Evolutionary conservation across 805 yeast species (phyloP), one percentile per base, ranked within the genome.

Genomic region (Soucietia sequanensis): DNA sequence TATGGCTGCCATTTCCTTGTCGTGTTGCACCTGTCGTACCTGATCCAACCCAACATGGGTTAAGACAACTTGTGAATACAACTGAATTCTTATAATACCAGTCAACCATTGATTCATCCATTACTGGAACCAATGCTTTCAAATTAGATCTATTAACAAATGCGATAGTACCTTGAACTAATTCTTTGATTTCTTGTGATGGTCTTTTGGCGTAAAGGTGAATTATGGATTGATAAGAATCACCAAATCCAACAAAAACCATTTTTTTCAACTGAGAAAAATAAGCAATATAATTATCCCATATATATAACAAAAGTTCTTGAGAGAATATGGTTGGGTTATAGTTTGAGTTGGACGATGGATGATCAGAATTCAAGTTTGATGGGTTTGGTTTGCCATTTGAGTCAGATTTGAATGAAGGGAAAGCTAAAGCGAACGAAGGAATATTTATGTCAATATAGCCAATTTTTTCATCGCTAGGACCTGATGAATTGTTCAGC

Each of bases 31-130:
- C 58, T 21, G 64, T 60, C 8, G 71, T 68, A 22, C 49, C 47
- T 14, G 58, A 44, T 2, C 65, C 64, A 18, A 80, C 82, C 97
- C 97, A 91, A 45, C 93, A 84, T 5, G 84, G 69, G 57, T 93
- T 95, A 39, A 72, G 73, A 34, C 70, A 64, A 33, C 87, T 72
- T 3, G 96, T 78, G 59, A 89, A 90, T 0, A 91, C 76, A 18
- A 91, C 73, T 2, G 96, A 87, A 50, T 86, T 84, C 44, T 81
- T 80, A 64, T 80, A 89, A 60, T 80, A 93, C 96, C 97, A 90
- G 52, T 90, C 96, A 12, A 85, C 76, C 63, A 90, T 75, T 6
- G 84, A 78, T 58, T 93, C 98, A 57, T 91, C 98, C 50, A 89
- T 79, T 16, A 87, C 74, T 4, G 96, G 90, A 4, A 87, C 87